Evolutionary conservation across 2,329 filamentous ascomycete species (phyloP).

Genomic region (Calonectria naviculata): DNA sequence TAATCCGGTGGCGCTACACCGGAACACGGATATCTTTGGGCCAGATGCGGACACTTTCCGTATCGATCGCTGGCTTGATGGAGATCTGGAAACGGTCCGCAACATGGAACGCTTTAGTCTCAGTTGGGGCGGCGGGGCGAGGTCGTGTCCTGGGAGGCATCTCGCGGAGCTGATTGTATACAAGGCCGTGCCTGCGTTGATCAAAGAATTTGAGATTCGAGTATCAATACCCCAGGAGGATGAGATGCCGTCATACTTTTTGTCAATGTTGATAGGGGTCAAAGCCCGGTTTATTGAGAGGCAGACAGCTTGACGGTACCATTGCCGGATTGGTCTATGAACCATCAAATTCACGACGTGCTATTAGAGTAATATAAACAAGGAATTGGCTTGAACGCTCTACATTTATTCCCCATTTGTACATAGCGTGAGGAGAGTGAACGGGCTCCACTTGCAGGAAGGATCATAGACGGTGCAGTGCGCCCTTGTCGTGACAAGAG

Average conservation of each 20-base stretch:
- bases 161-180: slow-evolving; percentile 62
- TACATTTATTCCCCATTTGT: background rate
- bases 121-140: slow-evolving; percentile 62
- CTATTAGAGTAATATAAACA: background rate
- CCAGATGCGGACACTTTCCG: slow-evolving; percentile 54
- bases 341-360: background rate
- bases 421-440: background rate
- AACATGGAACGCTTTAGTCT: slow-evolving; percentile 61
- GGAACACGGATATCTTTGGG: slow-evolving; percentile 62
- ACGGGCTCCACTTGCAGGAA: background rate
- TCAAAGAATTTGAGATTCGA: slow-evolving; percentile 58
- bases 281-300: slow-evolving; percentile 51
- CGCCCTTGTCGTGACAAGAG: slow-evolving; percentile 34
- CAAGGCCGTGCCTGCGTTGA: slow-evolving; percentile 54
- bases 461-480: background rate
- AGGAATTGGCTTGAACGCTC: background rate
- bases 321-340: background rate
- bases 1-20: slow-evolving; percentile 61
- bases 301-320: background rate
- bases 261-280: slow-evolving; percentile 63
- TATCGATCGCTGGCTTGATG: slow-evolving; percentile 60
- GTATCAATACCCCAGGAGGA: slow-evolving; percentile 51
- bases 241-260: slow-evolving; percentile 58
- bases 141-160: slow-evolving; percentile 62
- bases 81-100: slow-evolving; percentile 38